phyloP scores from a whole-genome alignment of 2,329 filamentous ascomycete species.

The Neoascochyta sp. region DNA sequence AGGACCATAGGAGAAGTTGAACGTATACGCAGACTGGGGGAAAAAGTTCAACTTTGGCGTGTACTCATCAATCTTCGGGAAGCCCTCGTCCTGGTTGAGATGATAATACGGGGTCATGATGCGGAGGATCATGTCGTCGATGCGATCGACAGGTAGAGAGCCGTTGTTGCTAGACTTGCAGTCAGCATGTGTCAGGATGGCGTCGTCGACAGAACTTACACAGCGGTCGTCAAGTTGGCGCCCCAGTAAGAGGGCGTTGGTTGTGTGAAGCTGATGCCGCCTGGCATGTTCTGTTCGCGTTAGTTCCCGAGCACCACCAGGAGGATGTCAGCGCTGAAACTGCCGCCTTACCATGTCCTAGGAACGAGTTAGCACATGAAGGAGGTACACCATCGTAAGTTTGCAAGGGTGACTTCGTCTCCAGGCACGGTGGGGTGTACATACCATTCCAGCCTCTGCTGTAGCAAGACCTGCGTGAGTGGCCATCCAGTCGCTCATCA shows the following conservation, averaged over 20 bases:
- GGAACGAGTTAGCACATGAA: too few relatives aligned
- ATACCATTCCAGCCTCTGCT: slow-evolving; percentile 45
- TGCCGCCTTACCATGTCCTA: too few relatives aligned
- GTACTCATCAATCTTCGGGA: slow-evolving; percentile 33
- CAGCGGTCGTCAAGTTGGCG: slow-evolving; percentile 35
- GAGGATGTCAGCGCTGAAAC: too few relatives aligned
- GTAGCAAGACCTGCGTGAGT: slow-evolving; percentile 34
- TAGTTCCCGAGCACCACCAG: too few relatives aligned
- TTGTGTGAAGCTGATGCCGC: slow-evolving; percentile 20
- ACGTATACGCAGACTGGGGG: slow-evolving; percentile 10
- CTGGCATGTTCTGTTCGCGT: slow-evolving; percentile 49
- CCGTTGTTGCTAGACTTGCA: too few relatives aligned
- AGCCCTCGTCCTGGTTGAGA: slow-evolving; percentile 39
- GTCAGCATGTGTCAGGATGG: too few relatives aligned
- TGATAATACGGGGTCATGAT: slow-evolving; percentile 47
- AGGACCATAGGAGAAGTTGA: slow-evolving; percentile 33
- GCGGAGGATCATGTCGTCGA: slow-evolving; percentile 47
- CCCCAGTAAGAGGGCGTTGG: slow-evolving; percentile 31
- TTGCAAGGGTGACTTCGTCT: too few relatives aligned
- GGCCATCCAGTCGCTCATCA: slow-evolving; percentile 44
- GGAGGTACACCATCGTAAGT: too few relatives aligned
- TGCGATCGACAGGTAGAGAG: slow-evolving; percentile 34
- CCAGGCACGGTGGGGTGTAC: too few relatives aligned
- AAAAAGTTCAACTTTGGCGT: slow-evolving; percentile 22
- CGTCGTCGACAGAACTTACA: too few relatives aligned